Evolutionary conservation across 1,284 basidiomycete species (phyloP).

Genomic region (Rugosomyces carneus): DNA sequence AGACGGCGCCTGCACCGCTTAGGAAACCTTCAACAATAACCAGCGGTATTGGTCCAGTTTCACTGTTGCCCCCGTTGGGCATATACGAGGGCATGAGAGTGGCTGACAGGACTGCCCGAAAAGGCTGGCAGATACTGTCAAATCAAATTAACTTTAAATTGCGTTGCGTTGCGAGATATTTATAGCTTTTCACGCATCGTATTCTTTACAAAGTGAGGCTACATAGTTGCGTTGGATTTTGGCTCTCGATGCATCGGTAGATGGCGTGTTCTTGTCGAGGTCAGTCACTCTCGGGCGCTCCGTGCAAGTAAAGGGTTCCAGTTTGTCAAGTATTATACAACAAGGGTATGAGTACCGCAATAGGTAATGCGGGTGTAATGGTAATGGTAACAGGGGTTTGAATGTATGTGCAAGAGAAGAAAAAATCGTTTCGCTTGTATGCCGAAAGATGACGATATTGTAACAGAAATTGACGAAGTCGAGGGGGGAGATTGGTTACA

Average conservation of each 20-base stretch:
- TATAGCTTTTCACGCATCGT: no score
- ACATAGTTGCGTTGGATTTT: no score
- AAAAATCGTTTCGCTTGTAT: neutral
- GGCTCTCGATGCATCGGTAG: no score
- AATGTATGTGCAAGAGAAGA: conserved; percentile 9
- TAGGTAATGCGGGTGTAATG: conserved; percentile 7
- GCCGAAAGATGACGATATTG: no score
- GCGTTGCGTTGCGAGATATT: no score
- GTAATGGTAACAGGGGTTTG: neutral
- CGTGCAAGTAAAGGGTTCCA: no score
- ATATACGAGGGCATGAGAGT: neutral
- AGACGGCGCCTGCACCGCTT: conserved; percentile 31
- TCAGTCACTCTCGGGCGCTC: no score
- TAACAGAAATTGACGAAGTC: neutral
- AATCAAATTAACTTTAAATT: no score
- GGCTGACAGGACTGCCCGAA: neutral
- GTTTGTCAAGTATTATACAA: conserved; percentile 8
- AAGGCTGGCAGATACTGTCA: neutral
- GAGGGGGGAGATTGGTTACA: conserved; percentile 4
- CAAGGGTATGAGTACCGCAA: conserved; percentile 9
- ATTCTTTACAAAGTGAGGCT: no score
- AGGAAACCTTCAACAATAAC: conserved; percentile 54
- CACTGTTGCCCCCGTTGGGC: neutral
- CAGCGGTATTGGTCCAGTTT: conserved; percentile 29
- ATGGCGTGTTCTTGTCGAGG: no score